Evolutionary conservation across 305 asterid species (phyloP), one percentile per base, ranked within the genome.

Genomic region (Caryopteris hybrid): DNA sequence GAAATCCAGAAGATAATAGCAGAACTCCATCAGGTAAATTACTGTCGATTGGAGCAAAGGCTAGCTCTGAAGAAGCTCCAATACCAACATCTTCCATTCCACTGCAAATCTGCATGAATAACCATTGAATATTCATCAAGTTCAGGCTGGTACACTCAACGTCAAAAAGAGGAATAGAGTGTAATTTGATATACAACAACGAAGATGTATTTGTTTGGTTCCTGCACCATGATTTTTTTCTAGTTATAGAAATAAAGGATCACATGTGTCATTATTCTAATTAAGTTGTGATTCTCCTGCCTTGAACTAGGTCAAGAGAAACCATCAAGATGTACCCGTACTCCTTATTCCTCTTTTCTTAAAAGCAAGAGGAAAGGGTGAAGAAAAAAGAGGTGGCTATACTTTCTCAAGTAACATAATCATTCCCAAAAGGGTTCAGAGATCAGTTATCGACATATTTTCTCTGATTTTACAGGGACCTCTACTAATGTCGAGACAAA

Each of bases 21-120:
- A 43, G 47, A 43, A 68, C 67, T 17, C 69, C 78, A 29, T 66
- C 60, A 1, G 84, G 80, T 29, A 62, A 12, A 23, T 27, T 41
- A 56, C 61, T 57, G 62, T 68, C 78, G 14, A 74, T 27, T 62
- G 84, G 83, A 33, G 84, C 79, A 60, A 84, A 78, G 48, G 81
- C 72, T 8, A 80, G 64, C 58, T 84, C 86, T 4, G 89, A 76
- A 72, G 80, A 84, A 20, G 76, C 70, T 57, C 84, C 86, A 36
- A 62, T 39, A 66, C 56, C 76, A 39, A 41, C 64, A 25, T 84
- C 83, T 46, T 78, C 80, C 61, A 76, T 58, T 56, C 89, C 89
- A 72, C 57, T 76, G 68, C 33, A 58, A 21, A 81, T 34, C 86
- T 84, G 86, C 78, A 71, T 23, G 16, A 70, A 61, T 50, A 65